Base-by-base conservation (phyloP, 352 stramenopile genomes). In the Phytophthora quininea region DNA sequence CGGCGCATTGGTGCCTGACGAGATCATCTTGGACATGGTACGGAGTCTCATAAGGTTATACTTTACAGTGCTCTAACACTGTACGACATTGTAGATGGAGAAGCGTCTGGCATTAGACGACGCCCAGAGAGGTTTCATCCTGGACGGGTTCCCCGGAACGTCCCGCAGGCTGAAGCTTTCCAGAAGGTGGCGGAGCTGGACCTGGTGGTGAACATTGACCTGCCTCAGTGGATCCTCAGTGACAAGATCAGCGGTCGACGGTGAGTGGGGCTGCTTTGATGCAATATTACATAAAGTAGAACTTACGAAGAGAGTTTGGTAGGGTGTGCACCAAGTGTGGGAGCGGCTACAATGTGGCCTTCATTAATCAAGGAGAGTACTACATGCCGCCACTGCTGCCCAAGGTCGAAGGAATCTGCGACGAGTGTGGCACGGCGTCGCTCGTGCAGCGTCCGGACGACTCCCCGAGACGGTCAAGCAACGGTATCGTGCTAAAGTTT, bases 71-170 rank as follows among this genome's bases (percentile, higher is more conserved):
- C 12, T 43, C 12, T 43, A 43, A 43, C 19, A 24, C 19, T 24
- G 0, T 51, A 35, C 19, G 15, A 11, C 5, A 14, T 7, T 29
- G 46, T 40, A 86, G 78, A 82, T 96, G 42, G 82, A 92, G 56
- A 84, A 90, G 58, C 83, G 90, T 2, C 64, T 97, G 19, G 72
- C 78, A 37, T 61, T 85, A 30, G 76, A 83, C 11, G 90, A 96
- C 50, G 87, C 88, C 11, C 69, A 91, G 74, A 53, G 62, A 4
- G 91, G 91, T 2, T 97, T 95, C 71, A 94, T 97, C 54, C 65
- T 97, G 69, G 91, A 97, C 46, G 91, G 91, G 7, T 97, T 97
- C 66, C 91, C 91, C 86, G 91, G 47, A 97, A 93, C 31, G 84
- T 97, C n/a, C 75, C 79, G 6, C 91, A 97, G 75, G 91, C 91